Evolutionary conservation across 2,329 filamentous ascomycete species (phyloP), one percentile per base, ranked within the genome.

Genomic region (Aschersonia sp.): DNA sequence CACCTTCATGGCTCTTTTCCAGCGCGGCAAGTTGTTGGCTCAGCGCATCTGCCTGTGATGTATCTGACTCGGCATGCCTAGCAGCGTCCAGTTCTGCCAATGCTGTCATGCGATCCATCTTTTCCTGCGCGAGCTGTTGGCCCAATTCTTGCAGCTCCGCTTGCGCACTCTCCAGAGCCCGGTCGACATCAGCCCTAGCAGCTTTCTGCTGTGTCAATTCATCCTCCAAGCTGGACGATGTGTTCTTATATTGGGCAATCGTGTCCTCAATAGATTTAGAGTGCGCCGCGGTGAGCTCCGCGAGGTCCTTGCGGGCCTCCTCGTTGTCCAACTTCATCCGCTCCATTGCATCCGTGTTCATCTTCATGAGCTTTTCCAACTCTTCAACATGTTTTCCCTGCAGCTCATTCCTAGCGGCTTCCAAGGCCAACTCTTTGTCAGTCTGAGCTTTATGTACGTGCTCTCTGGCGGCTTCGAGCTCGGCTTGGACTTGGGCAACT

Each of bases 21-120:
- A 74, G 55, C 12, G 64, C 58, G 20, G 69, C 66, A 30, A 82
- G 61, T 54, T 80, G 68, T 31, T 65, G 61, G 51, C 67, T 71
- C 35, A 80, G 64, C 2, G 65, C 67, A 55, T 82, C 77, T 2
- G 66, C 61, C 57, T 71, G 77, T 0, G 70, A 66, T 2, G 71
- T 78, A 57, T 81, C 77, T 5, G 73, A 66, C 59, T 73, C 79
- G 55, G 68, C 69, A 56, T 67, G 78, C 63, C 70, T 73, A 43
- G 67, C 62, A 5, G 75, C 75, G 51, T 83, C 79, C 12, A 82
- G 68, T 46, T 80, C 77, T 28, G 78, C 77, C 60, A 77, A 70
- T 7, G 76, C 71, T 49, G 72, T 74, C 51, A 77, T 73, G 51
- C 76, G 76, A 48, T 73, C 73, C 66, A 79, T 77, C 67, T 80